Evolutionary conservation across 495 filamentous ascomycete species (phyloP).

Genomic region (Penicillium roqueforti): DNA sequence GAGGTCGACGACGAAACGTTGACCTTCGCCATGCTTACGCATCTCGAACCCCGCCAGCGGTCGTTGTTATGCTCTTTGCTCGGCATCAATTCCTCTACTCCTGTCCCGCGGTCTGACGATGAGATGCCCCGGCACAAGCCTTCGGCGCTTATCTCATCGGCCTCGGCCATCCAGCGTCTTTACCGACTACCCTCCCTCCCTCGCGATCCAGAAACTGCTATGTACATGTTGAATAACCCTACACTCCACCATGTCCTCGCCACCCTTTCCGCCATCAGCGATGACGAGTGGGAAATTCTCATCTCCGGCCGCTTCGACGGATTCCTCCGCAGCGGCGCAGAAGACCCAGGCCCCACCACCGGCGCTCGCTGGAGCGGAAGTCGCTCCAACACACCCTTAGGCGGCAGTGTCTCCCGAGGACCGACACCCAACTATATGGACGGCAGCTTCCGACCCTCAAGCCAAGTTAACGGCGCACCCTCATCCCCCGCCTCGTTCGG

Average conservation of each 20-base stretch:
- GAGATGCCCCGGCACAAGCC: conserved; percentile 55
- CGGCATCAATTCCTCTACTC: conserved; percentile 56
- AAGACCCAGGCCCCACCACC: conserved; percentile 46
- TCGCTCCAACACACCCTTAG: conserved; percentile 44
- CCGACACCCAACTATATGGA: conserved; percentile 41
- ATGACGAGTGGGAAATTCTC: conserved; percentile 93
- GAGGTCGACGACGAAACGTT: conserved; percentile 92
- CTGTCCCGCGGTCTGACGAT: conserved; percentile 37
- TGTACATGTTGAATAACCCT: conserved; percentile 84
- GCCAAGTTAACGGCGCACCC: conserved; percentile 34
- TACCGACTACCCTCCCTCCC: conserved; percentile 70
- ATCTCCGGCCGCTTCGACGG: conserved; percentile 95
- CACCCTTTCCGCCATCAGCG: conserved; percentile 80
- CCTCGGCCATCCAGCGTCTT: conserved; percentile 74
- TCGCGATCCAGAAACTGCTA: conserved; percentile 77
- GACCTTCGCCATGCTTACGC: conserved; percentile 87
- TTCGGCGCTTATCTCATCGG: conserved; percentile 65
- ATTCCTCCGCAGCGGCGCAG: conserved; percentile 92
- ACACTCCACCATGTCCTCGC: conserved; percentile 78
- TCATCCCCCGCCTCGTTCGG: conserved; percentile 44
- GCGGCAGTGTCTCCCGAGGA: conserved; percentile 36
- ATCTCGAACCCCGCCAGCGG: conserved; percentile 69
- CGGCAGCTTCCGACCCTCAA: conserved; percentile 32
- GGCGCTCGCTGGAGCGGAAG: conserved; percentile 29
- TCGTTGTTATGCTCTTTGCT: conserved; percentile 74